Base-by-base conservation (phyloP, 208 protist genomes). In the Trypanosoma mega region DNA sequence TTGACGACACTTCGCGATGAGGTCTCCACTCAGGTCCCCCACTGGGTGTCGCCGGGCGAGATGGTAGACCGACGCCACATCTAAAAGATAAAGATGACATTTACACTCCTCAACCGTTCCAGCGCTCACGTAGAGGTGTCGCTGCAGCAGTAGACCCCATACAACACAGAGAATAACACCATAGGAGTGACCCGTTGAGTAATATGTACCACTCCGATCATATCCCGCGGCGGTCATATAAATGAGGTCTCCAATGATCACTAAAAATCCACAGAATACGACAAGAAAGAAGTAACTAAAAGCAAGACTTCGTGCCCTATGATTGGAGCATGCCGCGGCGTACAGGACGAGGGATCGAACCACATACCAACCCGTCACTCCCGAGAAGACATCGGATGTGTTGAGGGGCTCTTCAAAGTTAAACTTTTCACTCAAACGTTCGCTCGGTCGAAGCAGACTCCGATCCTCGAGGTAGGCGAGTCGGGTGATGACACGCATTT, bases 341-440 rank as follows among this genome's bases (percentile, higher is more conserved):
- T 84, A 90, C 16, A 93, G 64, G 1, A 89, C 74, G 29, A 93
- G 51, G 1, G 80, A 89, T n/a, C 87, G 76, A 12, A 79, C 48
- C n/a, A 77, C 62, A 60, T 82, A 90, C 83, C 87, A 93, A 4
- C 87, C 87, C 2, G 66, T 50, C 51, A 93, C 89, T 30, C 87
- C 87, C 29, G 56, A 67, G 41, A 88, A 87, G 4, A 90, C 45
- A 44, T 87, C 74, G 18, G 39, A 50, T 16, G 60, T 34, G 57
- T 87, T 63, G 18, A 93, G 64, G 16, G 46, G 46, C n/a, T 77
- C 72, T 11, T 88, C 80, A 31, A 90, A 53, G 24, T 88, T 64
- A 46, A 93, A 90, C 30, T 73, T 58, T 43, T 80, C 54, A 20
- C 59, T 33, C 0, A 76, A 34, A 41, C 80, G 59, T 23, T 66